Evolutionary conservation across 208 protist genomes (phyloP).

Genomic region (Perkinsela sp.): DNA sequence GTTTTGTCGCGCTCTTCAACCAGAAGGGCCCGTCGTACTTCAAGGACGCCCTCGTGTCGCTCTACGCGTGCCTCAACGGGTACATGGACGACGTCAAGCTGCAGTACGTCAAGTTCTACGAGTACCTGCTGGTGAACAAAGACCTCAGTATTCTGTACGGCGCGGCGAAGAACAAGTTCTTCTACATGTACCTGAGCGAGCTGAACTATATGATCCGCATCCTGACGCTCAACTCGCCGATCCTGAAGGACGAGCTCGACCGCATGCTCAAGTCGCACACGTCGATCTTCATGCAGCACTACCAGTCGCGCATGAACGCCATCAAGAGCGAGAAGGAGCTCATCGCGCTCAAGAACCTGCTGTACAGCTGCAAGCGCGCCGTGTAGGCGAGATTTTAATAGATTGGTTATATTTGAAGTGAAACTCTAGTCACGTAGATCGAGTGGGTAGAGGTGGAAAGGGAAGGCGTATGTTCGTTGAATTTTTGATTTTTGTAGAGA

Average conservation of each 20-base stretch:
- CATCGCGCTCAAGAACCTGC: conserved; percentile 49
- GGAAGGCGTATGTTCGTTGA: too few species aligned
- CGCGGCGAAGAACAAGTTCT: conserved; percentile 47
- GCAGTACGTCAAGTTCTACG: conserved; percentile 56
- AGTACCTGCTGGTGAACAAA: conserved; percentile 50
- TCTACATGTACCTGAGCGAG: conserved; percentile 53
- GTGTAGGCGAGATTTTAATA: too few species aligned
- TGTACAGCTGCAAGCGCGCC: conserved; percentile 55
- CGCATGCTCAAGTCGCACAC: conserved; percentile 52
- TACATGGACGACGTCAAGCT: conserved; percentile 56
- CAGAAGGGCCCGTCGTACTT: conserved; percentile 54
- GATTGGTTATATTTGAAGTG: too few species aligned
- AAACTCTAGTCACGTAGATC: too few species aligned
- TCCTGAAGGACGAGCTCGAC: conserved; percentile 33
- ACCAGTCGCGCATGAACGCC: conserved; percentile 55
- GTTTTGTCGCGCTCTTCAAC: conserved; percentile 46
- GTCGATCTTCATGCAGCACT: conserved; percentile 38
- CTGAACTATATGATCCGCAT: conserved; percentile 46
- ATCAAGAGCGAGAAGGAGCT: conserved; percentile 57
- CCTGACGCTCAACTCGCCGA: conserved; percentile 35
- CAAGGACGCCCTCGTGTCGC: conserved; percentile 36
- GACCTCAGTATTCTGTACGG: conserved; percentile 49
- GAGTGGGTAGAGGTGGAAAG: too few species aligned
- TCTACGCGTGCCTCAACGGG: conserved; percentile 41
- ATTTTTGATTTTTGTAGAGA: too few species aligned